Percentiles rank a stretch among this genome's conserved stretches.
Conservation (phyloP, 2,329 filamentous ascomycete species). For the Cladophialophora exuberans region DNA sequence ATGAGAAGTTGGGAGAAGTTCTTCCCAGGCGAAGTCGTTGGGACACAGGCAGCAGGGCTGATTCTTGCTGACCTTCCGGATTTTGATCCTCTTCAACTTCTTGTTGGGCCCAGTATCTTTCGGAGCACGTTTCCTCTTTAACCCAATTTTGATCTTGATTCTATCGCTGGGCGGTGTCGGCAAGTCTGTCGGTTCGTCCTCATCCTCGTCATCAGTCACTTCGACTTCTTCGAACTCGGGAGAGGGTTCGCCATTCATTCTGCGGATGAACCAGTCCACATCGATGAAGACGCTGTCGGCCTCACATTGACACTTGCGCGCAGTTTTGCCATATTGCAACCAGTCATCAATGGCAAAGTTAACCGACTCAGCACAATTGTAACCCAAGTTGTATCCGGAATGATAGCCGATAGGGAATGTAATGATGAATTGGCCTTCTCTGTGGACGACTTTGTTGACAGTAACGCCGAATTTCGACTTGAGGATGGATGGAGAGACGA, state of each 20-base stretch:
- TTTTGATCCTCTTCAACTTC: slow-evolving; percentile 74
- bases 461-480: slow-evolving; percentile 90
- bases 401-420: slow-evolving; percentile 99
- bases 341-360: slow-evolving; percentile 96
- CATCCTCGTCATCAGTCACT: slow-evolving; percentile 66
- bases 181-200: slow-evolving; percentile 68
- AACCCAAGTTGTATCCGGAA: slow-evolving; percentile 95
- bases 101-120: slow-evolving; percentile 44
- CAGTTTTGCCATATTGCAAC: slow-evolving; percentile 92
- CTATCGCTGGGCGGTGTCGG: slow-evolving; percentile 79
- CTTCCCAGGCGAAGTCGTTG: slow-evolving; percentile 80
- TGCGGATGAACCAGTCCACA: slow-evolving; percentile 92
- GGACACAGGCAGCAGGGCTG: slow-evolving; percentile 85
- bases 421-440: slow-evolving; percentile 96
- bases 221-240: slow-evolving; percentile 51
- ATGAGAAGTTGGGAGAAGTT: slow-evolving; percentile 84
- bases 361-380: slow-evolving; percentile 98
- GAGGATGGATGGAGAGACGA: slow-evolving; percentile 88
- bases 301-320: slow-evolving; percentile 95
- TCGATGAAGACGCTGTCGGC: slow-evolving; percentile 99
- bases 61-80: slow-evolving; percentile 63
- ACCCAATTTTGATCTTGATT: slow-evolving; percentile 59
- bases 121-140: slow-evolving; percentile 69
- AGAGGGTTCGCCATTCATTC: slow-evolving; percentile 79
- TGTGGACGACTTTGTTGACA: slow-evolving; percentile 93